phyloP scores from a whole-genome alignment of 1,284 basidiomycete genomes.

The Rhodotorula sp. region DNA sequence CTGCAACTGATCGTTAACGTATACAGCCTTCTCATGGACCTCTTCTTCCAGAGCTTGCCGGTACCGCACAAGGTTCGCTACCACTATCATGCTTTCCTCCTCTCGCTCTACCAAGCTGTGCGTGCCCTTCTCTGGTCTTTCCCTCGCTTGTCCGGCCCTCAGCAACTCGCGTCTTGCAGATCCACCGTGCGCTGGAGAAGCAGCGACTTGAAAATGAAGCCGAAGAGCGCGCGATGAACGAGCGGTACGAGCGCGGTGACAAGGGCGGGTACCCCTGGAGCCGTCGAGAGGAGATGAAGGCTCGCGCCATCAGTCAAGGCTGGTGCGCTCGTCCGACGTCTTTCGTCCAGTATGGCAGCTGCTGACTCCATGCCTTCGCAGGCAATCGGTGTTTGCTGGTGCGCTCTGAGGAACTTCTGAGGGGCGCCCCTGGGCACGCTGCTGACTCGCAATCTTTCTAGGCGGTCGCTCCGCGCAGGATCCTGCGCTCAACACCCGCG shows the following conservation, averaged over 20 bases:
- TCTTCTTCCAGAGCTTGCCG: constrained; percentile 65
- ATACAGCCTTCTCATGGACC: constrained; percentile 62
- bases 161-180: constrained; percentile 37
- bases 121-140: neutral
- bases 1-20: neutral
- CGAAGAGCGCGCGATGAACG: constrained; percentile 47
- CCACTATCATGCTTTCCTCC: constrained; percentile 68
- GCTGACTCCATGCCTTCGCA: neutral
- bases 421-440: constrained; percentile 37
- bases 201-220: constrained; percentile 52
- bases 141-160: neutral
- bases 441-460: constrained; percentile 36
- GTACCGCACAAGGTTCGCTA: constrained; percentile 64
- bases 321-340: constrained; percentile 25
- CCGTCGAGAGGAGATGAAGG: constrained; percentile 45
- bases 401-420: neutral
- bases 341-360: neutral
- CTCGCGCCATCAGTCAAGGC: constrained; percentile 43
- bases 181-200: constrained; percentile 44
- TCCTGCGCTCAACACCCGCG: constrained; percentile 53
- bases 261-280: constrained; percentile 45
- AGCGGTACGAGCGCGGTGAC: constrained; percentile 24
- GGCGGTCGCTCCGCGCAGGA: constrained; percentile 53
- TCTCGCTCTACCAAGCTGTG: constrained; percentile 67
- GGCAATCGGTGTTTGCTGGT: constrained; percentile 25